Evolutionary conservation across 768 basidiomycete genomes (phyloP).

Genomic region (Dendrothele bispora): DNA sequence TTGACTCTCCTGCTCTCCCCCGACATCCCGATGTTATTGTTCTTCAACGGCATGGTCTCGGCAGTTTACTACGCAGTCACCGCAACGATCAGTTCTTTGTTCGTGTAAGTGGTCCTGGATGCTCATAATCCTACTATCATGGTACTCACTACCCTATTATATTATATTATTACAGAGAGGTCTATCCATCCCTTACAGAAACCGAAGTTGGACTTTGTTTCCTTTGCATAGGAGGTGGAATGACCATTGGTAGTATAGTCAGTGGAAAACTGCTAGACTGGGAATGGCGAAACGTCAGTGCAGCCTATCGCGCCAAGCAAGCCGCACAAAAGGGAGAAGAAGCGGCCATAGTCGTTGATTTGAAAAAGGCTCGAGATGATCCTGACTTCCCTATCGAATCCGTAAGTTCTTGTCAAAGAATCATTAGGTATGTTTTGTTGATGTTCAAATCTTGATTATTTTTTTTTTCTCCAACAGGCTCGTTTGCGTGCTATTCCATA

Average conservation of each 20-base stretch:
- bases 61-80: conserved; percentile 61
- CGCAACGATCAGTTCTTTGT: conserved; percentile 61
- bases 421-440: background rate
- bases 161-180: conserved; percentile 20
- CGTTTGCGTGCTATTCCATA: conserved; percentile 35
- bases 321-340: conserved; percentile 24
- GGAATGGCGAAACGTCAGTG: too few relatives aligned
- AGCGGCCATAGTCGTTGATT: background rate
- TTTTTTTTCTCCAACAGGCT: conserved; percentile 25
- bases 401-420: too few relatives aligned
- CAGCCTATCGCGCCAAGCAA: too few relatives aligned
- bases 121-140: too few relatives aligned
- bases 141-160: too few relatives aligned
- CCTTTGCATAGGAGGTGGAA: conserved; percentile 55
- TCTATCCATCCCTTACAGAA: conserved; percentile 43
- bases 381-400: conserved; percentile 42
- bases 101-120: too few relatives aligned
- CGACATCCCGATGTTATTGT: conserved; percentile 55
- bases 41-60: conserved; percentile 51
- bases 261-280: conserved; percentile 50
- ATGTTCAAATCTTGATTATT: conserved; percentile 2
- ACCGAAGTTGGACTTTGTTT: conserved; percentile 58
- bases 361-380: conserved; percentile 14
- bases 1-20: conserved; percentile 52
- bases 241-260: conserved; percentile 39